Evolutionary conservation across 2,329 filamentous ascomycete genomes (phyloP).

Genomic region (Botryosphaeria dothidea): DNA sequence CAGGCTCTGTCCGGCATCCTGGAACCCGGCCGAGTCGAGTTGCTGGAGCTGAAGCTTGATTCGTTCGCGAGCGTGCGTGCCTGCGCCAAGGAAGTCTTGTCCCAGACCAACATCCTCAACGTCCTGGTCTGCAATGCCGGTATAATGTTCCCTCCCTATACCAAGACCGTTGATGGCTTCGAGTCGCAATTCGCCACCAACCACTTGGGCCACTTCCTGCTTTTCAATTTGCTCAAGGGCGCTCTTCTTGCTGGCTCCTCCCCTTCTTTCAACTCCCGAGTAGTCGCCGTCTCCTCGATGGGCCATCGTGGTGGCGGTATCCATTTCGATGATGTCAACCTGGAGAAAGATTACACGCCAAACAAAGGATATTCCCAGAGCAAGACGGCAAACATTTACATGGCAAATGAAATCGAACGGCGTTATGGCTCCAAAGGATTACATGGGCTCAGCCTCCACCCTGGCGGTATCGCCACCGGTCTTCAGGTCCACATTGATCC

Average conservation of each 20-base stretch:
- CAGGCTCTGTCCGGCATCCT: conserved; percentile 22
- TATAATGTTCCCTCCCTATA: conserved; percentile 34
- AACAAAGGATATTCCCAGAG: conserved; percentile 25
- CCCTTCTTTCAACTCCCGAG: conserved; percentile 29
- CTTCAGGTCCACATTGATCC: conserved; percentile 45
- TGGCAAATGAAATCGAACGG: conserved; percentile 23
- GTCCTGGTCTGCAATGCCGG: conserved; percentile 45
- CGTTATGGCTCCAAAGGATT: conserved; percentile 23
- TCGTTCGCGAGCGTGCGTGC: conserved; percentile 26
- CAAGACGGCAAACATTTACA: conserved; percentile 32
- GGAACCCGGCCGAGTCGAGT: conserved; percentile 31
- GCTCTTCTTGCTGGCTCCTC: conserved; percentile 32
- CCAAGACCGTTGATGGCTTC: conserved; percentile 42
- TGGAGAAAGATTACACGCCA: conserved; percentile 40
- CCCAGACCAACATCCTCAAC: conserved; percentile 27
- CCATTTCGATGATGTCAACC: conserved; percentile 44
- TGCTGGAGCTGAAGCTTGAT: conserved; percentile 34
- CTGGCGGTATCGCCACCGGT: conserved; percentile 31
- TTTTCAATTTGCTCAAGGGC: conserved; percentile 47
- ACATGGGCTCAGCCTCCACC: conserved; percentile 32
- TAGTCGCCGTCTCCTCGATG: conserved; percentile 31
- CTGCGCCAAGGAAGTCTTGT: conserved; percentile 26
- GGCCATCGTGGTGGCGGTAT: conserved; percentile 30
- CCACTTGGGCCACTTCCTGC: conserved; percentile 46
- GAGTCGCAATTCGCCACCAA: conserved; percentile 50